Percentiles rank a stretch among this genome's conserved stretches.
phyloP scores from a whole-genome alignment of 2,329 filamentous ascomycete species.

The Apiospora pterosperma region DNA sequence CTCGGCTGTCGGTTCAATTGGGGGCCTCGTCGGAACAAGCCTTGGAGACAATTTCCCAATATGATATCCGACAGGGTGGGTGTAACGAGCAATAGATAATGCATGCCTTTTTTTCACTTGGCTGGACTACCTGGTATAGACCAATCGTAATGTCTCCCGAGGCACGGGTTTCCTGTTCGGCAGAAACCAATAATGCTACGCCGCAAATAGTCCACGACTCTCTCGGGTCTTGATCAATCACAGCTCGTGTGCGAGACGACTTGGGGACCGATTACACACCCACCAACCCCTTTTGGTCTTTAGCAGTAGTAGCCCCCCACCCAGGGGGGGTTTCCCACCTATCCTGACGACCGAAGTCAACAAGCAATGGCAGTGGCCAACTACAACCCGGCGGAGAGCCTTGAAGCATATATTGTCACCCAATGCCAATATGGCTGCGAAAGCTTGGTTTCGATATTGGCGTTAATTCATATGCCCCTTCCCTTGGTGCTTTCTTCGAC shows the following conservation, averaged over 20 bases:
- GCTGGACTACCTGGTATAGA: neutral
- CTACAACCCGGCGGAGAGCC: neutral
- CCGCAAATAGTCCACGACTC: neutral
- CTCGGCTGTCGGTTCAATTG: neutral
- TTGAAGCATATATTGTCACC: neutral
- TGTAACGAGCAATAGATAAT: neutral
- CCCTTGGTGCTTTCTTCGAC: neutral
- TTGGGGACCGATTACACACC: too few relatives aligned
- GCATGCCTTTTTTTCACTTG: neutral
- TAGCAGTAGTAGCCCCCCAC: neutral
- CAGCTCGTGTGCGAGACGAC: neutral
- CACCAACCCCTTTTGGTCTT: neutral
- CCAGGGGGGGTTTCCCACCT: neutral
- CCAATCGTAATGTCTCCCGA: neutral
- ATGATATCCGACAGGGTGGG: neutral
- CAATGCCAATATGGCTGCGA: neutral
- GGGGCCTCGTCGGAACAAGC: neutral
- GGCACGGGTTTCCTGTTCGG: neutral
- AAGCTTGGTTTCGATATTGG: neutral
- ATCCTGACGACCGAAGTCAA: neutral
- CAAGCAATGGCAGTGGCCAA: neutral
- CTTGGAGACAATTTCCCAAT: neutral
- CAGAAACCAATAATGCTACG: neutral
- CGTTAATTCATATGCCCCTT: neutral
- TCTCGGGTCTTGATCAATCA: slow-evolving; percentile 1